These are phyloP conservation scores for Mycena floridula DNA, from an alignment of 768 basidiomycete species.

Conservation along the genomic window DNA sequence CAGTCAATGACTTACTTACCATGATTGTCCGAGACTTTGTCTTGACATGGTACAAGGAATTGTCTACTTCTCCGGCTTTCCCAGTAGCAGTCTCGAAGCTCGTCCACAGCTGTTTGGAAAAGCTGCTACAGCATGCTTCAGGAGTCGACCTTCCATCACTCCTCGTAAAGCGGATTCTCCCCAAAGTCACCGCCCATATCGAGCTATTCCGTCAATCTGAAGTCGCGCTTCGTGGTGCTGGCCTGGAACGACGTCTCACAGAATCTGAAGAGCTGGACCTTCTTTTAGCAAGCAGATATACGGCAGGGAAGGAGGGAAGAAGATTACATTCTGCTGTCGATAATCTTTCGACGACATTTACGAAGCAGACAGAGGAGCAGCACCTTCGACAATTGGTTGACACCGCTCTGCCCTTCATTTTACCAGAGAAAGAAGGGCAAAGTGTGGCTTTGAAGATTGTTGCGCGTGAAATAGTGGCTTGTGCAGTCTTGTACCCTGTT, in stretches of 20 bases:
- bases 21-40: conserved; percentile 86
- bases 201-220: conserved; percentile 91
- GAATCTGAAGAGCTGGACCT: conserved; percentile 89
- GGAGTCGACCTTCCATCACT: conserved; percentile 69
- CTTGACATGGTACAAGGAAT: conserved; percentile 78
- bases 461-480: conserved; percentile 77
- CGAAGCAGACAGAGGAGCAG: conserved; percentile 83
- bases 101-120: conserved; percentile 59
- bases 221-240: conserved; percentile 75
- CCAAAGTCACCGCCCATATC: conserved; percentile 84
- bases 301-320: conserved; percentile 47
- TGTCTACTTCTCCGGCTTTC: conserved; percentile 86
- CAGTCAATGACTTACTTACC: conserved; percentile 74
- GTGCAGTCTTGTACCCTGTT: conserved; percentile 77
- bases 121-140: conserved; percentile 48
- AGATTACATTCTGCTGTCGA: conserved; percentile 83
- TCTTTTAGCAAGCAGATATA: conserved; percentile 77
- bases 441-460: conserved; percentile 70
- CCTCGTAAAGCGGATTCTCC: conserved; percentile 77
- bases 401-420: conserved; percentile 59
- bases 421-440: conserved; percentile 69
- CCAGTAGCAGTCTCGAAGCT: conserved; percentile 77
- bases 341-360: conserved; percentile 84
- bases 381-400: conserved; percentile 74
- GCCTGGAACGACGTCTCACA: conserved; percentile 73